phyloP scores from a whole-genome alignment of 2,329 filamentous ascomycete genomes.

The Rachicladosporium sp. region DNA sequence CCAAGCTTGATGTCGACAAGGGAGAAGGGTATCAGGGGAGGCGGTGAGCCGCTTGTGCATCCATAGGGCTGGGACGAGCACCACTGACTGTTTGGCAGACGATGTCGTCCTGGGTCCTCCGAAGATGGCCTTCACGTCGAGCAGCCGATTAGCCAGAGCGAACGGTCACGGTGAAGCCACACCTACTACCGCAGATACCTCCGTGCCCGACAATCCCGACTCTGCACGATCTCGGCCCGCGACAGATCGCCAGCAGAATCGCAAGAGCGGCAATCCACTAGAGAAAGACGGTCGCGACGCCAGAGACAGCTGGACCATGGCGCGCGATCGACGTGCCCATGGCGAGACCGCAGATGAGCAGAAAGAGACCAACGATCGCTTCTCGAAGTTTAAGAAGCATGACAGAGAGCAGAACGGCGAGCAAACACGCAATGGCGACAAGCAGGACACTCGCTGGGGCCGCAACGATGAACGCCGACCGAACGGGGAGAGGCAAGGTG shows the following conservation, averaged over 20 bases:
- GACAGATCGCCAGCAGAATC: slow-evolving; percentile 30
- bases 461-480: slow-evolving; percentile 24
- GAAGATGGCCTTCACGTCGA: slow-evolving; percentile 71
- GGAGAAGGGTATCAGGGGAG: slow-evolving; percentile 9
- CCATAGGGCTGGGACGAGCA: background rate
- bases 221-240: slow-evolving; percentile 27
- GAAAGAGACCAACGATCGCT: slow-evolving; percentile 48
- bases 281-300: slow-evolving; percentile 36
- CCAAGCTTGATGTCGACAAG: slow-evolving; percentile 19
- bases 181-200: slow-evolving; percentile 17
- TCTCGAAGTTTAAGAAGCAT: slow-evolving; percentile 35
- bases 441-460: slow-evolving; percentile 57
- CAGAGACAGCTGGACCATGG: slow-evolving; percentile 60
- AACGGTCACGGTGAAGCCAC: slow-evolving; percentile 22
- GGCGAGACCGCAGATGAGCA: slow-evolving; percentile 38
- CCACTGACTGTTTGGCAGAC: slow-evolving; percentile 44
- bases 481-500: slow-evolving; percentile 37
- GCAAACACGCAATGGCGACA: slow-evolving; percentile 53
- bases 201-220: slow-evolving; percentile 23
- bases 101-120: slow-evolving; percentile 79
- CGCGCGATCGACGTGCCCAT: slow-evolving; percentile 48
- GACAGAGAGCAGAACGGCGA: slow-evolving; percentile 28
- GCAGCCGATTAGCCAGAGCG: slow-evolving; percentile 40
- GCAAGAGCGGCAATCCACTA: slow-evolving; percentile 24
- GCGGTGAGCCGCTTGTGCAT: slow-evolving; percentile 15